phyloP scores from a whole-genome alignment of 805 yeast species.

The Ogataea saltuana region DNA sequence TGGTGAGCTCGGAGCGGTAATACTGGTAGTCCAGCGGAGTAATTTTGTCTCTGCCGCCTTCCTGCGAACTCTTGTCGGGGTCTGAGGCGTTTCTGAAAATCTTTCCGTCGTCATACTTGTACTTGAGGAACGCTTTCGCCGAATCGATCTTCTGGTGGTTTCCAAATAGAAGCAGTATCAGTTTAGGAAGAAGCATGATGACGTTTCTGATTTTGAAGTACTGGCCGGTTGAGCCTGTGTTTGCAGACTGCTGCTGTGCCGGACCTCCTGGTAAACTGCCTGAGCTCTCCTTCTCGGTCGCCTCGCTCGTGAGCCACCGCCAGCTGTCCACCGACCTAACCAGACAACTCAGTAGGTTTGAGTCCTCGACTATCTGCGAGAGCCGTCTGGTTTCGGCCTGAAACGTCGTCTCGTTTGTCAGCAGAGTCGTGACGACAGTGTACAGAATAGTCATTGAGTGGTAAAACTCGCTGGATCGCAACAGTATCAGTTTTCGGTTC shows the following conservation, averaged over 20 bases:
- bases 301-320: constrained; percentile 51
- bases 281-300: constrained; percentile 22
- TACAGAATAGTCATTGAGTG: constrained; percentile 33
- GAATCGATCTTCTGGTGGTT: constrained; percentile 39
- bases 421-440: constrained; percentile 18
- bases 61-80: too few relatives aligned
- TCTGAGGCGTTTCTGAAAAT: too few relatives aligned
- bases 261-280: constrained; percentile 9
- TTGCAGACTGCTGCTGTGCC: constrained; percentile 26
- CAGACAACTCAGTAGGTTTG: constrained; percentile 45
- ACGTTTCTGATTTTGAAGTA: constrained; percentile 55
- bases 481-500: constrained; percentile 10
- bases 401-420: constrained; percentile 14
- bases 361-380: constrained; percentile 19
- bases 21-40: constrained; percentile 86
- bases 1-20: constrained; percentile 69
- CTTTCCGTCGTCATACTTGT: too few relatives aligned
- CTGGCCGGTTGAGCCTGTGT: constrained; percentile 17
- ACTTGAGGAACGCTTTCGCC: constrained; percentile 49
- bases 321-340: constrained; percentile 60
- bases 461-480: constrained; percentile 31
- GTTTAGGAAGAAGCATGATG: constrained; percentile 52
- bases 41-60: constrained; percentile 37
- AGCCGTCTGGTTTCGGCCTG: constrained; percentile 8
- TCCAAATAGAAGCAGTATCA: constrained; percentile 65